Base-by-base conservation (phyloP, 1,284 basidiomycete genomes). In the Fomitopsis palustris region DNA sequence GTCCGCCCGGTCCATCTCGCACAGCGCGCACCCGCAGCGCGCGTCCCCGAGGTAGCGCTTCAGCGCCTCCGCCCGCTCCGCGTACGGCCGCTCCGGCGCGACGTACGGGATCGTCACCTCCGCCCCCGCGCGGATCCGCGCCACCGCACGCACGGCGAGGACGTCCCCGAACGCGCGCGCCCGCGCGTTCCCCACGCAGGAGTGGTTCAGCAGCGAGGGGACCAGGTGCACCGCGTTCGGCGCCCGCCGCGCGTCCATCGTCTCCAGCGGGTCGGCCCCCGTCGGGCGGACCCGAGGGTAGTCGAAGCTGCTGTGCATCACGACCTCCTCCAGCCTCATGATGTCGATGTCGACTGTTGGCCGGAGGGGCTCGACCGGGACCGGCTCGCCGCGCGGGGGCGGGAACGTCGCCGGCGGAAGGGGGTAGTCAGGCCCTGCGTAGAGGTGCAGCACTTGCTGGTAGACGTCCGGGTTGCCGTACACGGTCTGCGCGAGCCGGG, bases 181-280 rank as follows among this genome's bases (percentile, higher is more conserved):
- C 17, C 52, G 23, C 6, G 69, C 68, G 58, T 65, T 71, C 5
- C 69, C 62, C 0, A 52, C 38, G 57, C 73, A 75, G 0, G 69
- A 65, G 59, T 75, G 73, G 60, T 75, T 75, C 62, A 72, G 67
- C 43, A 72, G 64, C 1, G 70, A 70, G 4, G 68, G 65, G 16
- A 63, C 45, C 25, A 69, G 57, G 60, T 71, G 19, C 23, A 51
- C 14, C 12, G 47, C 25, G 47, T 51, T 51, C 21, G 47, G 47
- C 47, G 47, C 21, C 27, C 27, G 31, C 47, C 10, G 27, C 2
- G 17, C 10, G 29, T 19, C 5, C 21, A 14, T 4, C 9, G 17
- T 9, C 27, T 51, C 47, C 14, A 17, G 5, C 14, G 16, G 16
- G 14, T 29, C 27, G 17, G 3, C 17, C 3, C 31, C 47, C 10